phyloP scores from a whole-genome alignment of 768 basidiomycete genomes.

The Boletus speciosus region DNA sequence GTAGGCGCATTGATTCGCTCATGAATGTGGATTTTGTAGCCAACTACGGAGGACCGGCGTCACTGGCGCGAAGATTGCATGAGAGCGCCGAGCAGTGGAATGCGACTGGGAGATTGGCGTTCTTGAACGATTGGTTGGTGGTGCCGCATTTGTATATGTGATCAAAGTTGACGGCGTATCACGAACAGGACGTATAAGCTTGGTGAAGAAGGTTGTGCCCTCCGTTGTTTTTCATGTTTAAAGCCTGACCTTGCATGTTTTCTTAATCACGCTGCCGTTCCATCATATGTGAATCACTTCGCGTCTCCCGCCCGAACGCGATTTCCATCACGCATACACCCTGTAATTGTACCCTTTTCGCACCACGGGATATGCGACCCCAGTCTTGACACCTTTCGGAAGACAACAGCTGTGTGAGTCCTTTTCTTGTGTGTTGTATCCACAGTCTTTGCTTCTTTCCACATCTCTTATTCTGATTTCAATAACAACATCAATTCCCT shows the following conservation, averaged over 20 bases:
- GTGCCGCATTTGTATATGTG: conserved; percentile 3
- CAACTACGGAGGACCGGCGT: conserved; percentile 59
- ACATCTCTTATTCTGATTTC: neutral
- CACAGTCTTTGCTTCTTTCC: neutral
- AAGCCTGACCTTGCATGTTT: neutral
- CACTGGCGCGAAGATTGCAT: conserved; percentile 54
- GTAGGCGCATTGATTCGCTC: neutral
- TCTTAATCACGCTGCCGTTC: neutral
- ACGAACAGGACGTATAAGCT: conserved; percentile 77
- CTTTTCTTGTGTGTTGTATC: neutral
- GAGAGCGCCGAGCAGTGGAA: conserved; percentile 55
- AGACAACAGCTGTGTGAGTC: conserved; percentile 76
- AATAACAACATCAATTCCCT: neutral
- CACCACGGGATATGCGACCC: neutral
- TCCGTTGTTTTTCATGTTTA: neutral
- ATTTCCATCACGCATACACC: neutral
- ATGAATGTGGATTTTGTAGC: conserved; percentile 33
- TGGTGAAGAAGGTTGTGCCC: conserved; percentile 68
- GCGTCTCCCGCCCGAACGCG: neutral
- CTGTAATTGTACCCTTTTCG: neutral
- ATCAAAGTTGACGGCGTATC: neutral
- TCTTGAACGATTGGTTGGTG: conserved; percentile 78
- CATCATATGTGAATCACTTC: neutral
- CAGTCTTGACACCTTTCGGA: conserved; percentile 88
- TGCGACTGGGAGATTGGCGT: conserved; percentile 60